phyloP scores from a whole-genome alignment of 1,139 yeast species.

The Kurtzmaniella quercitrusa region DNA sequence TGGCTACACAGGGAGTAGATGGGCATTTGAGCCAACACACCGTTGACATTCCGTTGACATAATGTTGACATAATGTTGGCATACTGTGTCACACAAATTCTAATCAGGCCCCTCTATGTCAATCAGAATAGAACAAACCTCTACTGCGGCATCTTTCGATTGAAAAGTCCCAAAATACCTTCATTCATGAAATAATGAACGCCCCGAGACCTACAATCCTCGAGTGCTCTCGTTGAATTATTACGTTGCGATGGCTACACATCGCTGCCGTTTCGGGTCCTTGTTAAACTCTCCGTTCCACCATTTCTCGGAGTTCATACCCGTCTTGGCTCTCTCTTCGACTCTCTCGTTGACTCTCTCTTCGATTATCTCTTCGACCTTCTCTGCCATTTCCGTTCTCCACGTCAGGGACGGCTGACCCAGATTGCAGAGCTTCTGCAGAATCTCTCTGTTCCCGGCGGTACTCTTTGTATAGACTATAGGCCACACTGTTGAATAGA shows the following conservation, averaged over 20 bases:
- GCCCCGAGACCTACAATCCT: not conserved
- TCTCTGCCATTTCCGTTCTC: not conserved
- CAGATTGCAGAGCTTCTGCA: not conserved
- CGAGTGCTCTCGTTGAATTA: not conserved
- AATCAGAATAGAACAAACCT: no score
- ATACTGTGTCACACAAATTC: no score
- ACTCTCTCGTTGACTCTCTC: not conserved
- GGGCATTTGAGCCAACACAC: no score
- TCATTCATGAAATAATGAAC: no score
- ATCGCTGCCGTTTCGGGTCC: not conserved
- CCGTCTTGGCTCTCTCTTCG: not conserved
- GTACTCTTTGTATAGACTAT: constrained; percentile 26
- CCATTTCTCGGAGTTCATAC: constrained; percentile 16
- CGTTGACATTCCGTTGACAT: no score
- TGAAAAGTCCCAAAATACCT: no score
- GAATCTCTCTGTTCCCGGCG: constrained; percentile 4
- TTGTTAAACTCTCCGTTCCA: constrained; percentile 25
- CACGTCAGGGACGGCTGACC: no score
- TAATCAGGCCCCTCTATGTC: no score
- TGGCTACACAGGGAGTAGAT: no score
- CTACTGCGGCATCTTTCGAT: no score
- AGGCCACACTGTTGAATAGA: constrained; percentile 50
- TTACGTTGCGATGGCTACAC: not conserved
- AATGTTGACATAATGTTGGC: no score
- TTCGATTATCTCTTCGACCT: not conserved